Conservation (phyloP, 2,329 filamentous ascomycete species). For the Gaeumannomyces tritici region DNA sequence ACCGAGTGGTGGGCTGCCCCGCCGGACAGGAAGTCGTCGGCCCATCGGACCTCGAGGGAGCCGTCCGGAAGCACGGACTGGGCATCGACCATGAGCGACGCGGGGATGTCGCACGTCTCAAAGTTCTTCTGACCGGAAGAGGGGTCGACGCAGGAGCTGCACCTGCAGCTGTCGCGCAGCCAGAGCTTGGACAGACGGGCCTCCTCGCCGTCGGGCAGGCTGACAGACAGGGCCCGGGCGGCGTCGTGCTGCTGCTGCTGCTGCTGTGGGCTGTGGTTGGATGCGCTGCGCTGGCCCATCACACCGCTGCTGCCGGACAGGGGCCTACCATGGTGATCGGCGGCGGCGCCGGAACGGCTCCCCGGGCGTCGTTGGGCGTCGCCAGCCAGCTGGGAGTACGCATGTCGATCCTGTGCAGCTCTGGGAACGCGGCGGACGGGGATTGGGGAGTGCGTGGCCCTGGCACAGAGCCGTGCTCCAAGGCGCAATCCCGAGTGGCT, state of each 20-base stretch:
- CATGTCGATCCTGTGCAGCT: neutral
- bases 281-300: neutral
- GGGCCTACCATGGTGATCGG: neutral
- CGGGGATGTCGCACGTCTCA: constrained; percentile 53
- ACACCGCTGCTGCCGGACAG: neutral
- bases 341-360: neutral
- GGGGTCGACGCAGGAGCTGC: constrained; percentile 45
- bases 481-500: neutral
- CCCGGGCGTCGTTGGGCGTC: too few relatives aligned
- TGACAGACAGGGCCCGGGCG: neutral
- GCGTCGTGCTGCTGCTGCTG: neutral
- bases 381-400: neutral
- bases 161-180: constrained; percentile 50
- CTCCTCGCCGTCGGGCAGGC: neutral
- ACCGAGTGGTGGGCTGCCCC: constrained; percentile 5
- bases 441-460: neutral
- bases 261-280: neutral
- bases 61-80: constrained; percentile 1
- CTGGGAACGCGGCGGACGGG: neutral
- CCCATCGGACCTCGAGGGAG: constrained; percentile 4
- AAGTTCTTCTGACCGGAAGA: constrained; percentile 56
- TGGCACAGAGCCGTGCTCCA: neutral
- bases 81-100: constrained; percentile 2
- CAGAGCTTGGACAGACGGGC: constrained; percentile 13
- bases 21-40: neutral